Percentiles rank a stretch among this genome's conserved stretches.
Conservation (phyloP, 768 basidiomycete genomes). For the Leccinellum luteum region DNA sequence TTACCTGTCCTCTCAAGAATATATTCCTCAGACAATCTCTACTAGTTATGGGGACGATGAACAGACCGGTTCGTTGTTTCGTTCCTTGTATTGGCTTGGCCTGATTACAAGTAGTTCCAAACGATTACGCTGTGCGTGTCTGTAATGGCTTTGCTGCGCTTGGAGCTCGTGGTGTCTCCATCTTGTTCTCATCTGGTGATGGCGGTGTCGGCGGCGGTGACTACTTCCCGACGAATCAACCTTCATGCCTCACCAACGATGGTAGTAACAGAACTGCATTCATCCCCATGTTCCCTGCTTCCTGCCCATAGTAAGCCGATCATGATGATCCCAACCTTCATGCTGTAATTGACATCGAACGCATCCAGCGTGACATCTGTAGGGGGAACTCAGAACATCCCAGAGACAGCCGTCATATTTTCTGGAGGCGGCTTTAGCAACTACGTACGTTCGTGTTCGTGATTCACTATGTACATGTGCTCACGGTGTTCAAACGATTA, state of each 20-base stretch:
- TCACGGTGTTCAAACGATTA: conserved; percentile 16
- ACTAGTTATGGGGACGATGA: conserved; percentile 75
- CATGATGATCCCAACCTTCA: fast-evolving
- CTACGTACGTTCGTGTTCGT: conserved; percentile 54
- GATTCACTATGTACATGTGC: not conserved
- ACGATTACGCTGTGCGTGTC: conserved; percentile 51
- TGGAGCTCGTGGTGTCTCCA: conserved; percentile 62
- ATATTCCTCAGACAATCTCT: conserved; percentile 59
- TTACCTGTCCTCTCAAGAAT: conserved; percentile 45
- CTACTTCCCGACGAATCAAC: conserved; percentile 43
- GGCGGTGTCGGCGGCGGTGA: conserved; percentile 66
- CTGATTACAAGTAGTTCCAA: conserved; percentile 45
- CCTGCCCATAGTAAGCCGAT: conserved; percentile 49
- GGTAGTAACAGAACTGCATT: conserved; percentile 54
- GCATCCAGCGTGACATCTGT: conserved; percentile 62
- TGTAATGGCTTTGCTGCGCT: conserved; percentile 65
- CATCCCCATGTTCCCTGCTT: conserved; percentile 58
- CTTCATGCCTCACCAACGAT: conserved; percentile 54
- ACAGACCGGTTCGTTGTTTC: conserved; percentile 48
- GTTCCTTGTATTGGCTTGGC: not conserved
- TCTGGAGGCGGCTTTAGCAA: conserved; percentile 77
- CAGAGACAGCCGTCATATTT: conserved; percentile 58
- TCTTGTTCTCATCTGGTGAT: conserved; percentile 68
- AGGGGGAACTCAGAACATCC: conserved; percentile 59
- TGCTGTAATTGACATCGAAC: not conserved